A percentile compares a stretch with the other conserved stretches of the same genome.
Evolutionary conservation across 176 grass and related monocot species (phyloP).

Genomic region (Thalia dealbata): DNA sequence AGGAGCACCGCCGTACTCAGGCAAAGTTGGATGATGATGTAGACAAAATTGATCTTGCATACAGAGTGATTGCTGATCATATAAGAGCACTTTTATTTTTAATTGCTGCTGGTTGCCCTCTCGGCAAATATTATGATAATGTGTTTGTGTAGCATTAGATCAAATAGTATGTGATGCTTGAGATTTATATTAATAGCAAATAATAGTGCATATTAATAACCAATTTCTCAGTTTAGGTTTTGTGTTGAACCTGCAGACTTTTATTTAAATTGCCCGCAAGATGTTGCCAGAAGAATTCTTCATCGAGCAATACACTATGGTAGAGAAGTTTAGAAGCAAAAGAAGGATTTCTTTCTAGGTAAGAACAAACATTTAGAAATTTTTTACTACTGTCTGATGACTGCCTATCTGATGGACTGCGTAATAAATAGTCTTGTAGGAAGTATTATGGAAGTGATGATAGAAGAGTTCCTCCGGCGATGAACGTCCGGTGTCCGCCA

Average conservation of each 20-base stretch:
- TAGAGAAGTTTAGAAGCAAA: constrained; percentile 59
- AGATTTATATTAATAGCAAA: too few species aligned
- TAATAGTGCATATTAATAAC: too few species aligned
- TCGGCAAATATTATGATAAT: constrained; percentile 30
- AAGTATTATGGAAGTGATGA: constrained; percentile 70
- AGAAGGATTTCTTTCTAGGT: constrained; percentile 74
- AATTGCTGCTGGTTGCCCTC: constrained; percentile 83
- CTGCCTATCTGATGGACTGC: too few species aligned
- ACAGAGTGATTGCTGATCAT: constrained; percentile 93
- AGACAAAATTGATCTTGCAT: constrained; percentile 92
- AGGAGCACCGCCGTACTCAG: constrained; percentile 50
- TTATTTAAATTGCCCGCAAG: constrained; percentile 91
- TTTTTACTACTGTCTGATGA: too few species aligned
- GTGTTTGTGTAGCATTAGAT: too few species aligned
- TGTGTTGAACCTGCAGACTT: constrained; percentile 26
- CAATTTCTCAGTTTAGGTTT: too few species aligned
- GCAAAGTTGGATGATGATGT: constrained; percentile 70
- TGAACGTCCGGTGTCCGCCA: too few species aligned
- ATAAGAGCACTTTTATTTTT: constrained; percentile 82
- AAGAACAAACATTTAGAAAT: not conserved
- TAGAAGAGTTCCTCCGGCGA: too few species aligned
- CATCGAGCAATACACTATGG: constrained; percentile 83
- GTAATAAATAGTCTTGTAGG: constrained; percentile 58
- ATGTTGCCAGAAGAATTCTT: constrained; percentile 91
- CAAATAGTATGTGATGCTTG: too few species aligned